A percentile compares a stretch with the other conserved stretches of the same genome.
These are phyloP conservation scores for Meredithiella fracta DNA, from an alignment of 2,329 filamentous ascomycete species.

Conservation along the genomic window DNA sequence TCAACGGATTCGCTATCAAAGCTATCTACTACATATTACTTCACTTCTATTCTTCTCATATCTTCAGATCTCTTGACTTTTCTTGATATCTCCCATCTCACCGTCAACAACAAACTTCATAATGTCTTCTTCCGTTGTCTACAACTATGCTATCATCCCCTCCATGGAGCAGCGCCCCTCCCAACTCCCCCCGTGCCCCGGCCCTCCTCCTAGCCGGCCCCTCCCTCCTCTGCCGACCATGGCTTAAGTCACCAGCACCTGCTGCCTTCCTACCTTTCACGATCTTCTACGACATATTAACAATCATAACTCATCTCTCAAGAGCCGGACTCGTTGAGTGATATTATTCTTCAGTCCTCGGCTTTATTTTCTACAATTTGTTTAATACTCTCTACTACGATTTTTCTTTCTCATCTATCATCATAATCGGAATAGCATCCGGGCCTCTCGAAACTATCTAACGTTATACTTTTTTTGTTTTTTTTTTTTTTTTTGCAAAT, in stretches of 20 bases:
- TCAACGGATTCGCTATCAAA: neutral
- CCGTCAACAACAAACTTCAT: constrained; percentile 6
- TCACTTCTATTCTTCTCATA: neutral
- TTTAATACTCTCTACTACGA: neutral
- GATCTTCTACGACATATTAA: constrained; percentile 2
- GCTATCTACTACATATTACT: neutral
- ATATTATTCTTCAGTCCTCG: neutral
- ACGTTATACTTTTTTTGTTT: too few relatives aligned
- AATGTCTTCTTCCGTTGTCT: constrained; percentile 1
- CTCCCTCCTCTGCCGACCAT: constrained; percentile 49
- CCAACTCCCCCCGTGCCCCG: constrained; percentile 50
- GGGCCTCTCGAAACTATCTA: constrained; percentile 11
- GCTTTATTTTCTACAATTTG: neutral
- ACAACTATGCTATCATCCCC: constrained; percentile 11
- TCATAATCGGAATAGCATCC: neutral
- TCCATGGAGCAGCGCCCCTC: constrained; percentile 39
- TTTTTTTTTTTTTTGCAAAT: constrained; percentile 11
- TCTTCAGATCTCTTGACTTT: constrained; percentile 12
- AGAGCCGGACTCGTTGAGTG: constrained; percentile 3
- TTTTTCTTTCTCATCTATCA: constrained; percentile 6
- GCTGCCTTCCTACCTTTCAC: neutral
- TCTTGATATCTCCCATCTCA: constrained; percentile 14
- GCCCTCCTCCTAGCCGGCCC: constrained; percentile 47
- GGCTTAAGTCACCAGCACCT: constrained; percentile 23
- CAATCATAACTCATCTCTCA: neutral